A percentile compares a stretch with the other conserved stretches of the same genome.
Conservation (phyloP, 306 rosid species). For the Vigna mungo region DNA sequence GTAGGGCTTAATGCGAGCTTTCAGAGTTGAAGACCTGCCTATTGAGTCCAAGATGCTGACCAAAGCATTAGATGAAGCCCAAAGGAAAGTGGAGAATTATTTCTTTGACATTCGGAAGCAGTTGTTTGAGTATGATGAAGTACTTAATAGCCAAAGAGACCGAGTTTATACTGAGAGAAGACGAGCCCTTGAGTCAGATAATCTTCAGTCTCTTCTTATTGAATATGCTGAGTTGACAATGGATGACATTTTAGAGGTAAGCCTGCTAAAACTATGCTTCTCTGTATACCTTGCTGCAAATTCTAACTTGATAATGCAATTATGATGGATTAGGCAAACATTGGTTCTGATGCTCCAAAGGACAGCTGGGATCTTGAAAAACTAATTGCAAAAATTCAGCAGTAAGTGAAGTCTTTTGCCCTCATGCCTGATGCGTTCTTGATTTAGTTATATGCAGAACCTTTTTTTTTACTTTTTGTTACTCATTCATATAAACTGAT, state of each 20-base stretch:
- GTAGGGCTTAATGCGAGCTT: slow-evolving; percentile 96
- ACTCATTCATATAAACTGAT: background rate
- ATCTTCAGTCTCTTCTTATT: slow-evolving; percentile 80
- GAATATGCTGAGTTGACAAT: slow-evolving; percentile 98
- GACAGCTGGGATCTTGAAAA: slow-evolving; percentile 97
- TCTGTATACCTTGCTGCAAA: background rate
- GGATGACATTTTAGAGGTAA: slow-evolving; percentile 91
- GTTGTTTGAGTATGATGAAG: slow-evolving; percentile 94
- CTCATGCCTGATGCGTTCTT: slow-evolving; percentile 36
- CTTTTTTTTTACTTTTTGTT: background rate
- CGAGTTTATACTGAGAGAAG: slow-evolving; percentile 95
- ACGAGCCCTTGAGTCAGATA: slow-evolving; percentile 88
- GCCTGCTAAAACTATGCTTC: slow-evolving; percentile 25
- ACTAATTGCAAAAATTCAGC: slow-evolving; percentile 90
- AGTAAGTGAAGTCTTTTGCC: slow-evolving; percentile 68
- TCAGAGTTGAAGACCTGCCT: slow-evolving; percentile 97
- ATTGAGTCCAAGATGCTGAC: slow-evolving; percentile 98
- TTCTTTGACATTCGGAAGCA: slow-evolving; percentile 97
- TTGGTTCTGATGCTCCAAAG: slow-evolving; percentile 83
- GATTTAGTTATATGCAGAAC: slow-evolving; percentile 8
- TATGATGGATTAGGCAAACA: slow-evolving; percentile 74
- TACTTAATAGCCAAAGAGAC: slow-evolving; percentile 95
- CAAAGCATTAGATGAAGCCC: slow-evolving; percentile 99
- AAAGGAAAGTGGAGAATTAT: slow-evolving; percentile 95
- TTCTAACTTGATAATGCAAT: slow-evolving; percentile 30